Evolutionary conservation across 768 basidiomycete species (phyloP).

Genomic region (Tephrocybe sp.): DNA sequence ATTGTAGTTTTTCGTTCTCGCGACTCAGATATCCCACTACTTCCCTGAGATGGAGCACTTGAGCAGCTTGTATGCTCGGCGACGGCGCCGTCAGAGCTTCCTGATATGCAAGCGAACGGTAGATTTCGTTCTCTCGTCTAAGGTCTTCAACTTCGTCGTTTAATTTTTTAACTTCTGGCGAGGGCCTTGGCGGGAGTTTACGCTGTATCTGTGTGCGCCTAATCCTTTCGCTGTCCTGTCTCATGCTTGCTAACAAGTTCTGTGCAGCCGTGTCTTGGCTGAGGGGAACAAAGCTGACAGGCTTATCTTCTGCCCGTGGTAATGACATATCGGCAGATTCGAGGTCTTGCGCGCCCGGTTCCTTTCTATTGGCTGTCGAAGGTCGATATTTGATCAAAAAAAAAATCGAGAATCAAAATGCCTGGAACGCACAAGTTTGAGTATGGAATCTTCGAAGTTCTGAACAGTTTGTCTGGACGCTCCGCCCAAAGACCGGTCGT

Average conservation of each 20-base stretch:
- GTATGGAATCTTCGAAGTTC: too few species aligned
- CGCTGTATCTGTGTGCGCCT: background rate
- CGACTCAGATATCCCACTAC: background rate
- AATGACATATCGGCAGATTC: too few species aligned
- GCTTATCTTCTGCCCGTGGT: background rate
- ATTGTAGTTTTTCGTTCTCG: background rate
- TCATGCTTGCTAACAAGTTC: conserved; percentile 11
- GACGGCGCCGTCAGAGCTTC: background rate
- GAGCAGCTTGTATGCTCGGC: background rate
- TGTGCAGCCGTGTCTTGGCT: conserved; percentile 3
- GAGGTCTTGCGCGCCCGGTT: too few species aligned
- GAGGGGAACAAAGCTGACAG: background rate
- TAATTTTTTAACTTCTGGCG: conserved; percentile 1
- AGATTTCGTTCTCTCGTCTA: conserved; percentile 12
- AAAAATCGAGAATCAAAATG: too few species aligned
- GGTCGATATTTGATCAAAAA: too few species aligned
- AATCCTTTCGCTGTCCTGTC: conserved; percentile 8
- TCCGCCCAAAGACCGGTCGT: background rate
- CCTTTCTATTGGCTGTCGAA: too few species aligned
- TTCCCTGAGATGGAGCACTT: background rate
- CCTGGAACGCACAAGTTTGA: too few species aligned
- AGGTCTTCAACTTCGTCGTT: conserved; percentile 11
- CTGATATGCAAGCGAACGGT: conserved; percentile 3
- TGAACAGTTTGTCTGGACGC: too few species aligned
- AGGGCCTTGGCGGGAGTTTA: background rate